Base-by-base conservation (phyloP, 768 basidiomycete genomes). In the Mrakia frigida region DNA sequence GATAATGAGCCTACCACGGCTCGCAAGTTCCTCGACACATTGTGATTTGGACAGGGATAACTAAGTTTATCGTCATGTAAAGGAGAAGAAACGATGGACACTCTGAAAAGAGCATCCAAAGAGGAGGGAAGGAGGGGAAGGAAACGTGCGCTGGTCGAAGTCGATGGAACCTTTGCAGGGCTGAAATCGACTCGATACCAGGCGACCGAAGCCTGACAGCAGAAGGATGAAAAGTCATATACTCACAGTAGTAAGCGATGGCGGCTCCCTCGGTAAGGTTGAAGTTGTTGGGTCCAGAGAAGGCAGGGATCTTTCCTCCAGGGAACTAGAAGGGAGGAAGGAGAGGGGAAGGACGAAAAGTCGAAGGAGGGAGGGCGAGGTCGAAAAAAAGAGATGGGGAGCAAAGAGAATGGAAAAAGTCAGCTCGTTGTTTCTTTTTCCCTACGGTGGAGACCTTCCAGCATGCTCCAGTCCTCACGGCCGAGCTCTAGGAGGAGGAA, bases 211-310 rank as follows among this genome's bases (percentile, higher is more conserved):
- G 18, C 31, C 25, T 52, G 46, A 75, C 63, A 3, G 52, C 43
- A 73, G 61, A 35, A n/a, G 31, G 72, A 61, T 52, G 28, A 59
- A n/a, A 23, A 70, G 21, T 33, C 53, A 41, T 77, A 69, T 74
- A 90, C 94, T 89, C 85, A 98, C 96, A 80, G 85, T 96, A 94
- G 75, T 89, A 90, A 65, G 93, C 91, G 84, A 98, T 93, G 68
- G 93, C 89, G 74, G 85, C 82, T 74, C 88, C 86, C 86, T 96
- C 96, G 80, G 89, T 88, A 76, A 97, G 85, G 81, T 86, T 87
- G 87, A 93, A 88, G 74, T 93, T 93, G 83, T 68, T 46, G 21
- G 85, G 84, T 63, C 87, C 86, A 83, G 94, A 92, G 73, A 91
- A 87, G 52, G 91, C 90, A 37, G 97, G 96, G 80, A 96, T 88